phyloP scores from a whole-genome alignment of 306 rosid genomes.

The Parietaria judaica region DNA sequence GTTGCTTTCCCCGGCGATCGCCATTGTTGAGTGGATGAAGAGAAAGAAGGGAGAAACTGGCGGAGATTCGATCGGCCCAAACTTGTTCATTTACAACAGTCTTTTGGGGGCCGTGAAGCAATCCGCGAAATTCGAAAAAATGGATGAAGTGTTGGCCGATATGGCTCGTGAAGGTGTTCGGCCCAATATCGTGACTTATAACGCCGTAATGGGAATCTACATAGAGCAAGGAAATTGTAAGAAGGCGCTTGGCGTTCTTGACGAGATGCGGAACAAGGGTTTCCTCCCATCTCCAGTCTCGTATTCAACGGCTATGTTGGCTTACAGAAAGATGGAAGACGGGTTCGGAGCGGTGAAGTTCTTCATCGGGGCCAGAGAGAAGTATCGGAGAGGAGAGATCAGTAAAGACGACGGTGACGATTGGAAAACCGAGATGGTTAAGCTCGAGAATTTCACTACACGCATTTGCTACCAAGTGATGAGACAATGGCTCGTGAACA shows the following conservation, averaged over 20 bases:
- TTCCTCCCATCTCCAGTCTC: constrained; percentile 57
- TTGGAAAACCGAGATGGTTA: constrained; percentile 57
- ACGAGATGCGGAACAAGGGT: constrained; percentile 58
- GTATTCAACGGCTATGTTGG: constrained; percentile 67
- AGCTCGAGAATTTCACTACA: constrained; percentile 60
- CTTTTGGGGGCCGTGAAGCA: constrained; percentile 81
- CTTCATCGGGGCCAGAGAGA: constrained; percentile 56
- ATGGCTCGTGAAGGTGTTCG: constrained; percentile 58
- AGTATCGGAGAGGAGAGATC: constrained; percentile 52
- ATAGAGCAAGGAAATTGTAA: constrained; percentile 49
- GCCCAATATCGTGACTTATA: constrained; percentile 70
- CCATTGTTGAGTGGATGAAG: constrained; percentile 75
- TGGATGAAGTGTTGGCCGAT: constrained; percentile 50
- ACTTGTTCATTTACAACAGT: constrained; percentile 69
- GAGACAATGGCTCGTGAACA: constrained; percentile 75
- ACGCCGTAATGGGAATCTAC: constrained; percentile 68
- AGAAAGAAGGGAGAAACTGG: constrained; percentile 51
- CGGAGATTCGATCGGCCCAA: constrained; percentile 46
- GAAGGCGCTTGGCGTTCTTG: constrained; percentile 55
- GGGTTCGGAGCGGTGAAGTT: constrained; percentile 67
- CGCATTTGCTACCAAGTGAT: constrained; percentile 90
- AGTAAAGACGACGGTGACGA: constrained; percentile 43
- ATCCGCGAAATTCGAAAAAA: constrained; percentile 39
- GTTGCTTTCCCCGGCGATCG: constrained; percentile 55
- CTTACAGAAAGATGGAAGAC: constrained; percentile 75